Evolutionary conservation across 495 filamentous ascomycete species (phyloP), one percentile per base, ranked within the genome.

Genomic region (Glonium stellatum): DNA sequence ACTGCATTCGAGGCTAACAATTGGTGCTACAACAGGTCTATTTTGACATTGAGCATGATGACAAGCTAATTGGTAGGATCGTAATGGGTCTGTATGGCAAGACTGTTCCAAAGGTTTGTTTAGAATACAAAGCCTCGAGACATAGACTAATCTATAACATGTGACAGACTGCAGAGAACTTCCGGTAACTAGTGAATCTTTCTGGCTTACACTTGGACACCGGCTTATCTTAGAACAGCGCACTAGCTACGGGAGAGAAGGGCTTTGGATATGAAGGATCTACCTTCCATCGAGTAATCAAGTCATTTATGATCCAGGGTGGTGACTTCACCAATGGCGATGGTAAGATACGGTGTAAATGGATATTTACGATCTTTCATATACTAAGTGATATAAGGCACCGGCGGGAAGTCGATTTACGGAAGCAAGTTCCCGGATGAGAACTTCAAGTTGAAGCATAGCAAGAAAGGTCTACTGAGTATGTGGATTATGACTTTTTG

Each of bases 371-470:
- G 13, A n/a, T 36, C n/a, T 42, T 23, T 31, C 23, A 5, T 18
- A 47, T 61, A 49, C 59, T 73, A 48, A 70, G 39, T 50, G 19
- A 22, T 53, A 15, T 22, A 35, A 82, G 81, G 92, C 69, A 97
- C 92, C 71, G 93, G 93, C 73, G 93, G 93, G 69, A 97, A 96
- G 83, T 96, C 91, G 47, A 88, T 98, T 78, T 98, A 97, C 74
- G 93, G 93, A 67, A 82, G 85, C 63, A 96, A 92, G 78, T 98
- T 97, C 77, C 69, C 81, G 54, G 93, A 98, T 75, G 93, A 98
- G 87, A 98, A 97, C 87, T 98, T 98, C 84, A 98, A 97, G 87
- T 82, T 98, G 59, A 95, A 95, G 83, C 84, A 87, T 76, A 84
- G 72, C 75, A 82, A 81, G 70, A 80, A 81, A 63, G 85, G 85